Conservation (phyloP, 2,329 filamentous ascomycete species). For the Cryphonectria carpinicola region DNA sequence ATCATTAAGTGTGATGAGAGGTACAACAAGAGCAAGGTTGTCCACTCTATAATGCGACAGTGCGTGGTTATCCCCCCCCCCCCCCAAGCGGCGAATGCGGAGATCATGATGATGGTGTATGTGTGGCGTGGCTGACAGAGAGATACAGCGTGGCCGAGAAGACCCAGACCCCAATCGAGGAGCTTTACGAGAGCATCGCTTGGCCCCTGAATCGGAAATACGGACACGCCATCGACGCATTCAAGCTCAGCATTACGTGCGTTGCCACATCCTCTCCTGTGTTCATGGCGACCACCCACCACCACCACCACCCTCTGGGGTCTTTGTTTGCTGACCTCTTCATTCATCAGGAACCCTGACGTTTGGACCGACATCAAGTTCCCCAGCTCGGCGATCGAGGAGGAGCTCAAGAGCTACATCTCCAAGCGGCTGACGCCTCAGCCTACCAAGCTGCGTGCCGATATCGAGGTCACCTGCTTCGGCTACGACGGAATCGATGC, state of each 20-base stretch:
- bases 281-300: not conserved
- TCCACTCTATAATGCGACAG: constrained; percentile 95
- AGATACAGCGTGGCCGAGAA: constrained; percentile 82
- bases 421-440: constrained; percentile 95
- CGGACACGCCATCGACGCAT: constrained; percentile 94
- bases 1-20: constrained; percentile 98
- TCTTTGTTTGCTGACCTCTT: constrained; percentile 10
- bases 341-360: constrained; percentile 76
- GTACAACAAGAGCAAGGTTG: constrained; percentile 99
- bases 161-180: constrained; percentile 91
- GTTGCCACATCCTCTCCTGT: constrained; percentile 20
- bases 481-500: constrained; percentile 98
- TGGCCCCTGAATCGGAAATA: constrained; percentile 99
- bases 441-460: constrained; percentile 97
- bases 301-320: not conserved
- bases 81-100: not conserved
- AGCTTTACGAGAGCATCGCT: constrained; percentile 89
- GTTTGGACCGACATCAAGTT: constrained; percentile 95
- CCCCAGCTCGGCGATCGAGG: constrained; percentile 80
- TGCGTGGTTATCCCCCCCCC: not conserved
- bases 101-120: not conserved
- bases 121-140: constrained; percentile 5
- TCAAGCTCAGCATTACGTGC: constrained; percentile 98
- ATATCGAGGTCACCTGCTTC: constrained; percentile 95
- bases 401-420: constrained; percentile 94